Percentiles rank a stretch among this genome's conserved stretches.
phyloP scores from a whole-genome alignment of 2,329 filamentous ascomycete species.

The Alternaria dauci region DNA sequence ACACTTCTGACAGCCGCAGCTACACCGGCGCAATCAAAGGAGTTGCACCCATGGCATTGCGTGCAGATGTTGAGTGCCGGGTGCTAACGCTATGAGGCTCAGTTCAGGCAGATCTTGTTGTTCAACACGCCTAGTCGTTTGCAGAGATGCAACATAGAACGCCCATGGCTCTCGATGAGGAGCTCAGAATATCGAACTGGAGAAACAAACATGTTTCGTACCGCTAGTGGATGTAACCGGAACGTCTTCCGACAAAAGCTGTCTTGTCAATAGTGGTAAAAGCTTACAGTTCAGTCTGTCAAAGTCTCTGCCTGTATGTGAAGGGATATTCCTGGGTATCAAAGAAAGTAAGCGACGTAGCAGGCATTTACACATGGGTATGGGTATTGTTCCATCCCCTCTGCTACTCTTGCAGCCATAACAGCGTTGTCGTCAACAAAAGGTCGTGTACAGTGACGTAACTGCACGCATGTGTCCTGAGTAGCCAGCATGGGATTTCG shows the following conservation, averaged over 20 bases:
- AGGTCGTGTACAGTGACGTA: neutral
- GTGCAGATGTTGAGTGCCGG: slow-evolving; percentile 15
- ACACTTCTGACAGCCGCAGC: too few relatives aligned
- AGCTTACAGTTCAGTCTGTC: neutral
- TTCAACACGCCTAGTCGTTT: slow-evolving; percentile 8
- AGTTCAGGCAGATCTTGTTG: slow-evolving; percentile 11
- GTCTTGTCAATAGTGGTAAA: neutral
- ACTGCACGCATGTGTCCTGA: neutral
- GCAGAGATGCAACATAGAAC: slow-evolving; percentile 1
- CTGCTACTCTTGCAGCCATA: neutral
- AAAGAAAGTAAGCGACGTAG: neutral
- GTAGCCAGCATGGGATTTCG: slow-evolving; percentile 6
- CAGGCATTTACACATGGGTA: neutral
- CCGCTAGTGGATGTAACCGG: neutral
- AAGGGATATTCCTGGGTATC: neutral
- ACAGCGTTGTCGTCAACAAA: neutral
- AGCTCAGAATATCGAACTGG: neutral
- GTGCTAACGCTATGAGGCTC: slow-evolving; percentile 12
- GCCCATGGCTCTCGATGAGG: neutral
- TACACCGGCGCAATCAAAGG: too few relatives aligned
- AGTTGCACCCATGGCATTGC: slow-evolving; percentile 10
- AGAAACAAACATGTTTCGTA: neutral
- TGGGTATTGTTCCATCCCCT: neutral
- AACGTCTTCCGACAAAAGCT: neutral
- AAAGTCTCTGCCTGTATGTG: neutral